Base-by-base conservation (phyloP, 1,139 yeast genomes). In the Yamadazyma mexicana region DNA sequence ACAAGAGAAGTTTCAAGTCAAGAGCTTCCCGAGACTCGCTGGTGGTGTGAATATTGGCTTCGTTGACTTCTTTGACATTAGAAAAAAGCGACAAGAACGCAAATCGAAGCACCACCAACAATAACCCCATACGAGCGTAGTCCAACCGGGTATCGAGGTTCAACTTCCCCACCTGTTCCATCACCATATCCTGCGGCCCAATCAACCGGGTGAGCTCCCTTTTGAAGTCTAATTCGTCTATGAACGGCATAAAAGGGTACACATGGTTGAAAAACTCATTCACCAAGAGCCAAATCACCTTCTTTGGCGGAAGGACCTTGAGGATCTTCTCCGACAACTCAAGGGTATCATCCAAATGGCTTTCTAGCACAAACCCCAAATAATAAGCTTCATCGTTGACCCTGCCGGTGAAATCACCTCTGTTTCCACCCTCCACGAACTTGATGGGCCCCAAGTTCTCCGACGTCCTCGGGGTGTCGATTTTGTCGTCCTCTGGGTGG, bases 231-330 rank as follows among this genome's bases (percentile, higher is more conserved):
- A 35, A 47, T 49, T 79, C 79, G 43, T 77, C 81, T 12, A 79
- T 37, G 40, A 66, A 66, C 5, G 84, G 83, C 47, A 68, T 54
- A 37, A 69, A 68, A 0, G 79, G 75, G 46, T 75, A 75, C 9
- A 76, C 64, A 22, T 62, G 56, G 2, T 52, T 52, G 51, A 77
- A 78, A 48, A 66, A 79, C 31, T 75, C 57, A 25, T 70, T 66
- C 14, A 76, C 55, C 4, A 74, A 60, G 14, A 66, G 48, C 81
- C 82, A 77, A 2, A 76, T 50, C 1, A 69, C 67, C 40, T 64
- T 68, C 32, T 60, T 66, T 5, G 53, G 54, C 0, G 84, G 84
- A 24, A 79, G 52, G 2, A 67, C 64, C 27, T 64, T 56, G 30
- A 69, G 56, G 12, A 79, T 68, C 43, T 60, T 58, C 34, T 66